Base-by-base conservation (phyloP, 768 basidiomycete genomes). In the Xerocomellus dryophilus region DNA sequence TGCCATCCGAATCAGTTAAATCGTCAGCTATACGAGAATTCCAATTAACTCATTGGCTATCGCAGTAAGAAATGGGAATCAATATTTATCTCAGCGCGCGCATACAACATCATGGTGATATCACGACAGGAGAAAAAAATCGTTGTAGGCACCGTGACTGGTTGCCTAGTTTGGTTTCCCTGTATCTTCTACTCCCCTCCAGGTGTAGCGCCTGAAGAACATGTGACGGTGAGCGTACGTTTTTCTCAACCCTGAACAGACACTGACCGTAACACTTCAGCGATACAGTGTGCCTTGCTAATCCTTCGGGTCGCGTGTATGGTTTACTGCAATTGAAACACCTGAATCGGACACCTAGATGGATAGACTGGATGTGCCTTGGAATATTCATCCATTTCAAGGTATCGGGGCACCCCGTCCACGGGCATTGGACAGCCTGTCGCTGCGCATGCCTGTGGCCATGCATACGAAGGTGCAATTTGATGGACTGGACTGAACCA, bases 391-490 rank as follows among this genome's bases (percentile, higher is more conserved):
- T 36, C 55, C 53, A 48, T 38, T 38, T 41, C 38, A 52, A n/a
- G 23, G 10, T 43, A 17, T 41, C 21, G 4, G 40, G 32, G 46
- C 58, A 60, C n/a, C 47, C 49, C 9, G 15, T 20, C 58, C 63
- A 61, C 1, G 55, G 50, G 31, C 52, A 63, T 6, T 7, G 47
- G 25, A 54, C 44, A 21, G 14, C 2, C 29, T 27, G 38, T 14
- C 32, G 35, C 18, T 43, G 44, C 9, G 38, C 47, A 25, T 65
- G 47, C 25, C 43, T 53, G 15, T 54, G 38, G 10, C 43, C 43
- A 23, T 62, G 61, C 39, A 49, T 20, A 20, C 34, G 51, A 20
- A 64, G 49, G 32, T 61, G 61, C 15, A 3, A 14, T 23, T 42
- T 47, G 35, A 61, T 51, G 40, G 54, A 47, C 4, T 10, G 9